These are phyloP conservation scores for Nasturtium officinale DNA, from an alignment of 345 rosid genomes.

Conservation along the genomic window DNA sequence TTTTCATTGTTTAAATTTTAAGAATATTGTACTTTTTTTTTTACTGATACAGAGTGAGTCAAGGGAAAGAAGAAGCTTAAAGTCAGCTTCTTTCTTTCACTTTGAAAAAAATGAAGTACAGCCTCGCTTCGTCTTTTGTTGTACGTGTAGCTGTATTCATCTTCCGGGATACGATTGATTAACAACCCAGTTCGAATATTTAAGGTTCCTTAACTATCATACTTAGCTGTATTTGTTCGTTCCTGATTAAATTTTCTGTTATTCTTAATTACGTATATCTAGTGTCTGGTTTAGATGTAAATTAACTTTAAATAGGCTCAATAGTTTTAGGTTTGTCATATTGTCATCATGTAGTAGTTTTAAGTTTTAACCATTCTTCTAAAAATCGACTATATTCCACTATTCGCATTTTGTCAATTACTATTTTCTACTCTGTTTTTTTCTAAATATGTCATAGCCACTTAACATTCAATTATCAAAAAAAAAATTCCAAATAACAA, in stretches of 20 bases:
- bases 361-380: constrained; percentile 8
- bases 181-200: constrained; percentile 19
- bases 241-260: not conserved
- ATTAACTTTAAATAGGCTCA: constrained; percentile 3
- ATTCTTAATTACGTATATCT: not conserved
- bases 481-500: too few species aligned
- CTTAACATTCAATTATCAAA: too few species aligned
- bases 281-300: constrained; percentile 29
- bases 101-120: constrained; percentile 22
- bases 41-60: constrained; percentile 20
- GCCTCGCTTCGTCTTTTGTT: constrained; percentile 28
- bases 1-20: not conserved
- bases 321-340: constrained; percentile 28
- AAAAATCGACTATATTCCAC: not conserved
- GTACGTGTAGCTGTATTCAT: constrained; percentile 36
- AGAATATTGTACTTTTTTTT: not conserved
- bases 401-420: constrained; percentile 4
- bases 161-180: constrained; percentile 26
- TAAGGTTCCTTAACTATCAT: constrained; percentile 25
- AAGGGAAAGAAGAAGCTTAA: constrained; percentile 32
- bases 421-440: not conserved
- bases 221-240: constrained; percentile 23
- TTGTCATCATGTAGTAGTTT: constrained; percentile 24
- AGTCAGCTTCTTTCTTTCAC: constrained; percentile 34
- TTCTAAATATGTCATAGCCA: not conserved